Base-by-base conservation (phyloP, 2,329 filamentous ascomycete genomes). In the Dactylellina cionopaga region DNA sequence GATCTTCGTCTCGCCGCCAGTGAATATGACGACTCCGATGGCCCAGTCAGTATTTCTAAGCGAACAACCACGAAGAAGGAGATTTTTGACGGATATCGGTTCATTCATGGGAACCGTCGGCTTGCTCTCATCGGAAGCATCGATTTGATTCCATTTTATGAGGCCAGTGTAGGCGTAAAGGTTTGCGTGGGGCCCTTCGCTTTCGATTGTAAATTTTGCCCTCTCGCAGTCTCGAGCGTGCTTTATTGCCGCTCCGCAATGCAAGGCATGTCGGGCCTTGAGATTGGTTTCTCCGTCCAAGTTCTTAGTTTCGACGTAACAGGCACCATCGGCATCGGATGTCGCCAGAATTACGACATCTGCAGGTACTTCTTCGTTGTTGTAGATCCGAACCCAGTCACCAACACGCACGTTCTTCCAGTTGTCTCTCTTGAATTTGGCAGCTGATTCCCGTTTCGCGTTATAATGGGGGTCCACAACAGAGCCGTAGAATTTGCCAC, bases 291-390 rank as follows among this genome's bases (percentile, higher is more conserved):
- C 95, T 54, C 95, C 95, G 78, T 99, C 95, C 83, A 99, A 80
- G 79, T 96, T 98, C 83, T 98, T 99, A 1, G 95, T 99, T 81
- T 99, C 95, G 19, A 99, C 90, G 77, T 97, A 99, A 81, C 95
- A 99, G 35, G 92, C 92, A 54, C 95, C 95, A 77, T 99, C 95
- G 0, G 90, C 86, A 77, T 98, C 95, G 1, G 95, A 96, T 0
- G 95, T 98, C 1, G 95, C 91, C 22, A 99, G 82, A 43, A 99
- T 90, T 49, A 98, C 89, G 47, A 99, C 84, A 80, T 99, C 95
- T 49, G 95, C 94, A 0, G 95, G 96, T 22, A 99, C 88, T 76
- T 96, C 92, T 78, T 99, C 95, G 76, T 96, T 91, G 78, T 96
- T 97, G 82, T 97, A 98, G 54, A 99, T 87, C 76, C 96, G 92